These are phyloP conservation scores for Tetraselmis striata DNA, from an alignment of 139 green algal genomes.

Conservation along the genomic window DNA sequence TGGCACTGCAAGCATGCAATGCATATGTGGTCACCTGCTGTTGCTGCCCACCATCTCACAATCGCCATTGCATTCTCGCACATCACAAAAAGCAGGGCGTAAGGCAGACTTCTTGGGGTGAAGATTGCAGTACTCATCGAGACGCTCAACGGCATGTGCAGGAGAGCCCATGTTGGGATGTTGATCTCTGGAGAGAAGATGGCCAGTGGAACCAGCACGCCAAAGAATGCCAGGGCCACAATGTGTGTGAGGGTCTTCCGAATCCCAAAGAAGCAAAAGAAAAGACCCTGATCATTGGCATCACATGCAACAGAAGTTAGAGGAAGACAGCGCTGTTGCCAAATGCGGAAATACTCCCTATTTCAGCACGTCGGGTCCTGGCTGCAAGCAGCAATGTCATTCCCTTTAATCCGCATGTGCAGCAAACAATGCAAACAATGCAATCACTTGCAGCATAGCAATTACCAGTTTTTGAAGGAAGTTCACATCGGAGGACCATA, in stretches of 20 bases:
- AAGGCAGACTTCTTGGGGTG: slow-evolving; percentile 58
- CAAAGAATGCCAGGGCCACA: slow-evolving; percentile 77
- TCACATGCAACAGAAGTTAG: too few species aligned
- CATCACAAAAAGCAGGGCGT: slow-evolving; percentile 70
- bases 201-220: slow-evolving; percentile 67
- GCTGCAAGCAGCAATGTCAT: too few species aligned
- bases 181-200: slow-evolving; percentile 58
- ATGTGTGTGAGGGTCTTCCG: slow-evolving; percentile 73
- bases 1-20: too few species aligned
- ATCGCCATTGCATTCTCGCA: slow-evolving; percentile 87
- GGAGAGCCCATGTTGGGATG: slow-evolving; percentile 69
- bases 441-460: too few species aligned
- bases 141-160: slow-evolving; percentile 72
- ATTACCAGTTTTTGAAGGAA: slow-evolving; percentile 39
- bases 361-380: too few species aligned
- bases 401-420: too few species aligned
- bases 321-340: too few species aligned
- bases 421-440: too few species aligned
- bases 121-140: slow-evolving; percentile 71
- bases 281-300: not conserved
- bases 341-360: too few species aligned
- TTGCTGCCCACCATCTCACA: slow-evolving; percentile 73
- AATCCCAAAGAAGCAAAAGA: slow-evolving; percentile 62
- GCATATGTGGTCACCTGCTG: too few species aligned
- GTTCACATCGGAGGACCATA: slow-evolving; percentile 58